A percentile compares a stretch with the other conserved stretches of the same genome.
These are phyloP conservation scores for Sporothrix inflata DNA, from an alignment of 2,329 filamentous ascomycete genomes.

Conservation along the genomic window DNA sequence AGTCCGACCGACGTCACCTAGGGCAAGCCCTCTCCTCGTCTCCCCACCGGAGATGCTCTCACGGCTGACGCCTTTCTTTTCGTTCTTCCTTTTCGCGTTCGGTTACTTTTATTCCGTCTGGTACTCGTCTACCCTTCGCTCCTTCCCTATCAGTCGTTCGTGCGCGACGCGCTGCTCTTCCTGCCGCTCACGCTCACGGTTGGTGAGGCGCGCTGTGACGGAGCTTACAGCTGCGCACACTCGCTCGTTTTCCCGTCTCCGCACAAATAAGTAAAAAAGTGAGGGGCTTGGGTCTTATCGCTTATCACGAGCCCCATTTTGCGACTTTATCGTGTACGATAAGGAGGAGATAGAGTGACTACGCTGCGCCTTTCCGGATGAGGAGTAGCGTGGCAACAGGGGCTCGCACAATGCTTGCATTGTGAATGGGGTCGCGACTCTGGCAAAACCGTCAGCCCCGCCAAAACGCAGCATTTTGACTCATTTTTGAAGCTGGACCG, in stretches of 20 bases:
- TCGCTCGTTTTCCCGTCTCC: neutral
- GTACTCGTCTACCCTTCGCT: neutral
- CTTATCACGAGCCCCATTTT: neutral
- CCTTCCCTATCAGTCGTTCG: neutral
- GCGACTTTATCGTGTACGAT: neutral
- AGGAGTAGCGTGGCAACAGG: neutral
- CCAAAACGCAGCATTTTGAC: constrained; percentile 15
- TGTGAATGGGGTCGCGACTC: neutral
- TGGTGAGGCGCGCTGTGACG: neutral
- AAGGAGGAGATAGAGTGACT: neutral
- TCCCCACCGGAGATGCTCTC: no score
- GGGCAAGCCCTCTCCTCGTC: no score
- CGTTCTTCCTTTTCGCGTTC: no score
- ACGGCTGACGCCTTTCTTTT: no score
- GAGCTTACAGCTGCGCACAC: neutral
- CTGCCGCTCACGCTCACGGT: neutral
- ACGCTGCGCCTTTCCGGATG: neutral
- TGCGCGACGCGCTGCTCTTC: neutral
- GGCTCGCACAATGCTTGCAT: neutral
- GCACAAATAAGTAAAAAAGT: neutral
- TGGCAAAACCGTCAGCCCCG: constrained; percentile 8
- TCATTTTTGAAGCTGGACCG: neutral
- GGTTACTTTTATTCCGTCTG: no score
- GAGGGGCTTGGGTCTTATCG: constrained; percentile 23
- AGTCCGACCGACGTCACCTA: no score